Base-by-base conservation (phyloP, 768 basidiomycete species). In the Dictyophora rubrovolvata region DNA sequence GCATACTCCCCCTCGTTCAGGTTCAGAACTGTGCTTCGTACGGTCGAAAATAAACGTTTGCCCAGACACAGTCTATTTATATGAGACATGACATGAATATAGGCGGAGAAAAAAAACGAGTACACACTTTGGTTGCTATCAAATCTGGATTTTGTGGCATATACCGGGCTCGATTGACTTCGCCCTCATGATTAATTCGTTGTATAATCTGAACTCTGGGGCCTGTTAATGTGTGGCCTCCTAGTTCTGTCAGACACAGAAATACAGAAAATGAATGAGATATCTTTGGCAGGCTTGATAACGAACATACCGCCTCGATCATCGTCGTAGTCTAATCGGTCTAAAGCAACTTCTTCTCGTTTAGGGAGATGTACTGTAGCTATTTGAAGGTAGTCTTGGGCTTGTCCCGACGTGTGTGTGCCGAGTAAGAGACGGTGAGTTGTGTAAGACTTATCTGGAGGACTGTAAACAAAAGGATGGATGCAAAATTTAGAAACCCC, bases 81-180 rank as follows among this genome's bases (percentile, higher is more conserved):
- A 23, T n/a, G 5, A 47, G 11, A 54, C 35, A 5, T 18, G 20
- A 18, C 6, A 17, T 16, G 34, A n/a, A 28, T 22, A 10, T 35
- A 53, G 50, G 20, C 7, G 8, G 12, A 33, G 11, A 20, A 20
- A 17, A 33, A 22, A 16, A 14, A 20, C 20, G 8, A n/a, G 4
- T 16, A 52, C 60, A 17, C 12, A 55, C 79, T 71, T 98, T 98
- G 11, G 95, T 98, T 14, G 96, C 96, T 64, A 99, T 89, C 64
- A 99, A 72, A 73, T 98, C 91, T 1, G 93, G 90, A 68, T 98
- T 99, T 72, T 98, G 95, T 6, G 96, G 96, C 94, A 98, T 98
- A 71, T 98, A 99, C 55, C 96, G 84, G 61, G 96, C 96, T 48
- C 93, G 78, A 72, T 99, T 99, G 67, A 98, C 91, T 70, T 99